Percentiles rank a stretch among this genome's conserved stretches.
phyloP scores from a whole-genome alignment of 108 stramenopile genomes.

The Fragilariopsis cylindrus region DNA sequence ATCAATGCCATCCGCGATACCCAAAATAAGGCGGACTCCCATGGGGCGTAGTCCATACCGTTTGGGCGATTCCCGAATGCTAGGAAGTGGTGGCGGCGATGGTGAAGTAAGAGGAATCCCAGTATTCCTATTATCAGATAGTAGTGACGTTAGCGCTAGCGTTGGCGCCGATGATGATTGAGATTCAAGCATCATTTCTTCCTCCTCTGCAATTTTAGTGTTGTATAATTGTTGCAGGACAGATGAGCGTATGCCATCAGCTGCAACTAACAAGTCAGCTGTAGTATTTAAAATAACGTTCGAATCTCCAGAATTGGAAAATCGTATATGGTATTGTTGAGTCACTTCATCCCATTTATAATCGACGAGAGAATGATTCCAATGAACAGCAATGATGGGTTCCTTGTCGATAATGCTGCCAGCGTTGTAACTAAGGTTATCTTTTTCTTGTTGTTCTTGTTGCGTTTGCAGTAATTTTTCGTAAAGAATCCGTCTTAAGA shows the following conservation, averaged over 20 bases:
- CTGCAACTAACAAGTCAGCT: conserved; percentile 78
- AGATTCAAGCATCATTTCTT: no score
- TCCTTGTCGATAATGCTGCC: not conserved
- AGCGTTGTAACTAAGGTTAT: conserved; percentile 6
- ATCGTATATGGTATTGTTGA: conserved; percentile 15
- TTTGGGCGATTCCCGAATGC: conserved; percentile 5
- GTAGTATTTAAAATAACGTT: not conserved
- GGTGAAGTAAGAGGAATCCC: not conserved
- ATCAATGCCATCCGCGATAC: conserved; percentile 52
- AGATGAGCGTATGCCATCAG: conserved; percentile 81
- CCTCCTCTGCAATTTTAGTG: not conserved
- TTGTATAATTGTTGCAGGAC: conserved; percentile 44
- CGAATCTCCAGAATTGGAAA: conserved; percentile 1
- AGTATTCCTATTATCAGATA: no score
- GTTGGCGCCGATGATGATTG: no score
- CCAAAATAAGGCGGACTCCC: conserved; percentile 75
- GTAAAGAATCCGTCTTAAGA: conserved; percentile 57
- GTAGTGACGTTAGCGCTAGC: no score
- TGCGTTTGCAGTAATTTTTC: conserved; percentile 37
- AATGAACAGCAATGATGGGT: conserved; percentile 29
- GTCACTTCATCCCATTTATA: conserved; percentile 17
- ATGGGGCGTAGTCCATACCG: conserved; percentile 38
- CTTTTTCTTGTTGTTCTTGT: conserved; percentile 8
- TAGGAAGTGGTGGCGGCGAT: not conserved
- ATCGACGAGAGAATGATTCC: conserved; percentile 36